Evolutionary conservation across 2,329 filamentous ascomycete genomes (phyloP), one percentile per base, ranked within the genome.

Genomic region (Zalaria obscura): DNA sequence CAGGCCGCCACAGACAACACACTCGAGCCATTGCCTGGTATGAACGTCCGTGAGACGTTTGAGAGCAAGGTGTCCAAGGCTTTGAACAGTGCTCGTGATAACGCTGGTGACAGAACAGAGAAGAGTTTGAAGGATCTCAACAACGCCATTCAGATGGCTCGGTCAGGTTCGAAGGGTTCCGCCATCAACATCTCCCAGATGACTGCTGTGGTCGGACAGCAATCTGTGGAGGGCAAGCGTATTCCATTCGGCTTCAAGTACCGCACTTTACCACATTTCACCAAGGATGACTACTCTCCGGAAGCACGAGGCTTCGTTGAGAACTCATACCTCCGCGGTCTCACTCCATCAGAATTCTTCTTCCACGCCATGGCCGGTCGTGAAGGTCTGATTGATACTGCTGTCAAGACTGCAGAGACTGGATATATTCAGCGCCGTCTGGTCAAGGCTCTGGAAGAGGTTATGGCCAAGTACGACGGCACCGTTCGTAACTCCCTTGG

Each of bases 301-400:
- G 88, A 95, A 60, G 89, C 91, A 36, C 81, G 91, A 67, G 91
- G 91, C 35, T 98, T 98, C 57, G 91, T 98, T 18, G 91, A 98
- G 64, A 98, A 98, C 66, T 98, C 91, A 0, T 98, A 98, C 55
- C 76, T 98, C 8, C 84, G 91, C 69, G 91, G 91, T 42, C 68
- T 98, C 45, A 98, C 93, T 0, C 91, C 91, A 0, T 81, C 84
- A 1, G 91, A 98, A 53, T 98, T 98, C 67, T 98, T 95, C 70
- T 98, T 98, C 74, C 91, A 98, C 75, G 91, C 91, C 58, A 98
- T 98, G 91, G 91, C 91, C 72, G 91, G 91, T 86, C 80, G 91
- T 70, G 91, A 98, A 67, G 91, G 91, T 93, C 73, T 98, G 42
- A 98, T 98, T 54, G 91, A 98, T 73, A 98, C 91, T 40, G 91